Evolutionary conservation across 495 filamentous ascomycete species (phyloP).

Genomic region (Xylaria curta): DNA sequence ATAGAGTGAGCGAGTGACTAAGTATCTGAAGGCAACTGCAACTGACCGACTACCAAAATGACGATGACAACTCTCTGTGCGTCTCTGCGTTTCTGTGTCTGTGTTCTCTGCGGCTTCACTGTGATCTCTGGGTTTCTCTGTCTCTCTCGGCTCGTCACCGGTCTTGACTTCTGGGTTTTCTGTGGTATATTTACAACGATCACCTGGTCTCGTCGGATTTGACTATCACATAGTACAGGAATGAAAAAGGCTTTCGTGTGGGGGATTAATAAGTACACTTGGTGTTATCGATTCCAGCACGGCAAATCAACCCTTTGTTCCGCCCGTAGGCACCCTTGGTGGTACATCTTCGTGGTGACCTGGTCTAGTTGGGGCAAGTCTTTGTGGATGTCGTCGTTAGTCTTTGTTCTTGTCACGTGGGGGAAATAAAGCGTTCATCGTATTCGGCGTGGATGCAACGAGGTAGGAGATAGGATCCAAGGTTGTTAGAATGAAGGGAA

Average conservation of each 20-base stretch:
- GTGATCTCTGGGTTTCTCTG: not conserved
- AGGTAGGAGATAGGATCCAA: not conserved
- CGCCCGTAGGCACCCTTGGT: not conserved
- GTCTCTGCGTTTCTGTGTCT: not conserved
- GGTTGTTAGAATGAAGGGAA: conserved; percentile 15
- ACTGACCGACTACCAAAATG: not conserved
- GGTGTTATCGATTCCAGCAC: not conserved
- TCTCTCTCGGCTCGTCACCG: not conserved
- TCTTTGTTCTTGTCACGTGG: not conserved
- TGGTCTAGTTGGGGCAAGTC: conserved; percentile 42
- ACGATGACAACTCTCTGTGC: not conserved
- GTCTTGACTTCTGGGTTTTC: conserved; percentile 13
- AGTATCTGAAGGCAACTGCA: not conserved
- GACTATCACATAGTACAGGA: not conserved
- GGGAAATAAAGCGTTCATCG: not conserved
- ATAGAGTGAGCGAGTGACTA: not conserved
- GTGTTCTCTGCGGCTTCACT: no score
- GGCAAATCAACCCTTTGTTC: not conserved
- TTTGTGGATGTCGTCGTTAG: conserved; percentile 19
- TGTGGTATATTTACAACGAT: conserved; percentile 3
- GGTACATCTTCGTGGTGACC: not conserved
- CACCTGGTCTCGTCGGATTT: not conserved
- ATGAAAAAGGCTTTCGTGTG: not conserved
- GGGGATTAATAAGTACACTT: not conserved
- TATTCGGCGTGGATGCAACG: not conserved